A percentile compares a stretch with the other conserved stretches of the same genome.
phyloP scores from a whole-genome alignment of 139 green algal species.

The Chlamydomonas applanata region DNA sequence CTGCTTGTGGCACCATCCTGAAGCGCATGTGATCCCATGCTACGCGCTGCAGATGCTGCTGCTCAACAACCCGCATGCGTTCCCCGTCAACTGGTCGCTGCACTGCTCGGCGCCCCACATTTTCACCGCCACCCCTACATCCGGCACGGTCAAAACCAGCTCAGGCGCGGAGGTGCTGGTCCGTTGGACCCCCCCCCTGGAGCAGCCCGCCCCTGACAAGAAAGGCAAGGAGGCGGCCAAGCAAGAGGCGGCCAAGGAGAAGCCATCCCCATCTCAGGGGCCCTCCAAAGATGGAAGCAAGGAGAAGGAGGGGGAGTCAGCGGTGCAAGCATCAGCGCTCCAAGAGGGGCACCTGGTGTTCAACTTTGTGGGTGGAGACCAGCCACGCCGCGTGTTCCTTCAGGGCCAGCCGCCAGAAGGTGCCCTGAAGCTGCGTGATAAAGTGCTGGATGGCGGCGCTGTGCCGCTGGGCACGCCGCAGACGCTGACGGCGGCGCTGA shows the following conservation, averaged over 20 bases:
- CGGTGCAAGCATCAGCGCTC: background rate
- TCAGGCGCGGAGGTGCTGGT: conserved; percentile 35
- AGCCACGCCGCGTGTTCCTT: conserved; percentile 5
- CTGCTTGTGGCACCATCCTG: too few relatives aligned
- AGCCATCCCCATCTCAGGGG: conserved; percentile 2
- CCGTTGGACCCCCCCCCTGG: conserved; percentile 43
- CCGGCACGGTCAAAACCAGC: conserved; percentile 36
- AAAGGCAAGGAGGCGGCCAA: background rate
- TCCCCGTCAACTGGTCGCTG: conserved; percentile 60
- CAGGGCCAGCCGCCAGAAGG: conserved; percentile 51
- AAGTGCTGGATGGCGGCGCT: conserved; percentile 46
- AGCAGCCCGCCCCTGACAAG: conserved; percentile 6
- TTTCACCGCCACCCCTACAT: conserved; percentile 40
- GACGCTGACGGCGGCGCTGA: conserved; percentile 30
- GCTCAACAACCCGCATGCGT: conserved; percentile 63
- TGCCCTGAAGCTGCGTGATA: conserved; percentile 49
- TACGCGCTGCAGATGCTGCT: conserved; percentile 41
- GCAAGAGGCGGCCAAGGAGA: conserved; percentile 20
- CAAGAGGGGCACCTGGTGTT: conserved; percentile 36
- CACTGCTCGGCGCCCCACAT: conserved; percentile 16
- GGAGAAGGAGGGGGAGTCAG: too few relatives aligned
- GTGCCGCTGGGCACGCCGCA: conserved; percentile 50
- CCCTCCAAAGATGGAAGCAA: background rate
- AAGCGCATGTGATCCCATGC: background rate
- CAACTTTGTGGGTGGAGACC: conserved; percentile 42